Base-by-base conservation (phyloP, 805 yeast genomes). In the Debaryomyces tyrocola region DNA sequence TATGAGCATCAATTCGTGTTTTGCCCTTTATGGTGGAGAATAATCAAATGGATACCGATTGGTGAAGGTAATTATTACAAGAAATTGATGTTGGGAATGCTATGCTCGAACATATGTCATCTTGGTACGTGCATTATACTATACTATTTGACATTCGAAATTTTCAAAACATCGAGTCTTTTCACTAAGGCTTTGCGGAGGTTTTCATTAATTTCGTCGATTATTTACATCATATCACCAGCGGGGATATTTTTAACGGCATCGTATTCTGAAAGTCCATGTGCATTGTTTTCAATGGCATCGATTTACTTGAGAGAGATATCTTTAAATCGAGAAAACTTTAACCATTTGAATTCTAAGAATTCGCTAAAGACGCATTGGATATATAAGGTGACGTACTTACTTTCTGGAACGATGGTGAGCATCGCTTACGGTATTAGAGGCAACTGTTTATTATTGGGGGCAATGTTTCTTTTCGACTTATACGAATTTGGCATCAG, bases 1-100 rank as follows among this genome's bases (percentile, higher is more conserved):
- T 91, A 74, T 64, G 98, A 92, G 64, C 96, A 92, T 62, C 96
- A 90, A 65, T 87, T 81, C 75, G 97, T 95, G 4, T 92, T 89
- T 61, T 83, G 95, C 21, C 87, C 87, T 9, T 58, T 81, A 2
- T 92, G 96, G 96, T 76, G 85, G 70, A 59, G 79, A 20, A 39
- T 83, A 3, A 64, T 85, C 3, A 60, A 54, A 37, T 51, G 31
- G 24, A 37, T 52, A 3, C 55, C 52, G 10, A 18, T 43, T 31
- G 65, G 57, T 7, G 43, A 44, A 6, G 51, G 59, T 31, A 68
- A 69, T 48, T 64, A 79, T 41, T 80, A 80, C 59, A 54, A 58
- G 14, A 73, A 75, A 21, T 65, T 85, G 2, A 50, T 77, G 6
- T 52, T 75, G 3, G 82, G 83, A 1, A 60, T 84, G 1, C 11